Evolutionary conservation across 306 rosid species (phyloP).

Genomic region (Glycine tomentella): DNA sequence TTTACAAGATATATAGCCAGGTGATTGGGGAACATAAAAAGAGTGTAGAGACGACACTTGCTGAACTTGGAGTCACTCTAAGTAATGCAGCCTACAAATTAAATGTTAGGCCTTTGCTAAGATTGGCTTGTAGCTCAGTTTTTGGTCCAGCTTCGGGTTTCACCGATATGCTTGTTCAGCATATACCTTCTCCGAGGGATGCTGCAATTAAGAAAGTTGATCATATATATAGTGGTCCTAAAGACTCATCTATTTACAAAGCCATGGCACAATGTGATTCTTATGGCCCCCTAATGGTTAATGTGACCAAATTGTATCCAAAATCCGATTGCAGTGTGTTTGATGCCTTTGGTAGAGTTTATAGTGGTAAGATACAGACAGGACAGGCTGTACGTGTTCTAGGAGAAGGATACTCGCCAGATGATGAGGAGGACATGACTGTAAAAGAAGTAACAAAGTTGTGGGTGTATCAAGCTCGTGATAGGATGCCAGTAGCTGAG

Average conservation of each 20-base stretch:
- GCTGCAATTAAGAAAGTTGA: slow-evolving; percentile 87
- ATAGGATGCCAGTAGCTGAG: slow-evolving; percentile 91
- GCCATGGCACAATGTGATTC: slow-evolving; percentile 89
- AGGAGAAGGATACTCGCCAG: slow-evolving; percentile 99
- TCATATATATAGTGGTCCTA: slow-evolving; percentile 87
- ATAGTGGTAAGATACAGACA: slow-evolving; percentile 91
- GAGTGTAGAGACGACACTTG: slow-evolving; percentile 98
- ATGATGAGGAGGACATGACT: slow-evolving; percentile 97
- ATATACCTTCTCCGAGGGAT: slow-evolving; percentile 92
- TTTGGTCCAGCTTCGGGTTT: slow-evolving; percentile 91
- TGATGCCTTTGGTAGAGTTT: slow-evolving; percentile 98
- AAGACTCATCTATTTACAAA: slow-evolving; percentile 82
- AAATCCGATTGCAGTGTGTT: slow-evolving; percentile 98
- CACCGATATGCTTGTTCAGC: slow-evolving; percentile 94
- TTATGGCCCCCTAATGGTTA: slow-evolving; percentile 91
- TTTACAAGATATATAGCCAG: slow-evolving; percentile 94
- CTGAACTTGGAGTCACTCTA: slow-evolving; percentile 90
- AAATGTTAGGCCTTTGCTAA: slow-evolving; percentile 91
- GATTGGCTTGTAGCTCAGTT: slow-evolving; percentile 97
- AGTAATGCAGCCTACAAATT: slow-evolving; percentile 94
- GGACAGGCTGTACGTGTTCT: slow-evolving; percentile 93
- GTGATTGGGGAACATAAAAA: slow-evolving; percentile 98
- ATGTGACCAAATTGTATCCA: slow-evolving; percentile 92
- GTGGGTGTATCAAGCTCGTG: slow-evolving; percentile 98
- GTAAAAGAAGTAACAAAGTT: slow-evolving; percentile 93